phyloP scores from a whole-genome alignment of 176 grass and related monocot species.

The Cenchrus fungigraminus region DNA sequence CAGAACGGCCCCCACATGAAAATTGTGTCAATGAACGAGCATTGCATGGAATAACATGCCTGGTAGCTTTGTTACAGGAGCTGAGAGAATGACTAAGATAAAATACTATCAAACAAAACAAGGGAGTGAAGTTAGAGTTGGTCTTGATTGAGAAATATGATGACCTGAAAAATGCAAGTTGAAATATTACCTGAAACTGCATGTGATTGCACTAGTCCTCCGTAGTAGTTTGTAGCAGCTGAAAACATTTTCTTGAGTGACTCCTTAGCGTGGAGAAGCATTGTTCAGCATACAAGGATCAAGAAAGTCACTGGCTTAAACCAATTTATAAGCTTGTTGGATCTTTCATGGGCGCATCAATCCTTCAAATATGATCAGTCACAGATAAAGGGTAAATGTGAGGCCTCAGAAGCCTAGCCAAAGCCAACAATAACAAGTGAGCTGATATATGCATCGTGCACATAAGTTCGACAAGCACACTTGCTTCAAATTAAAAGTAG shows the following conservation, averaged over 20 bases:
- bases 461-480: background rate
- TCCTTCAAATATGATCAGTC: background rate
- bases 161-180: background rate
- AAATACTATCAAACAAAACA: background rate
- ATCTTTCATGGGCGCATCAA: background rate
- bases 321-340: no score
- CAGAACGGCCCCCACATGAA: constrained; percentile 33
- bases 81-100: constrained; percentile 20
- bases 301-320: background rate
- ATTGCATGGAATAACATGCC: background rate
- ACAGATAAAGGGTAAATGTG: background rate
- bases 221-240: constrained; percentile 35
- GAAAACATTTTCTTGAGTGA: constrained; percentile 55
- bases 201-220: constrained; percentile 1
- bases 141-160: background rate
- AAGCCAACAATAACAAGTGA: background rate
- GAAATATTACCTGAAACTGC: constrained; percentile 29
- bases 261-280: constrained; percentile 52
- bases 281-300: constrained; percentile 26
- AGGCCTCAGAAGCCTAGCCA: background rate
- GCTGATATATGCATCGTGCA: background rate
- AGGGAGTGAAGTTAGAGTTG: background rate
- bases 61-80: background rate
- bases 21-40: constrained; percentile 27
- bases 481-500: background rate